A percentile compares a stretch with the other conserved stretches of the same genome.
These are phyloP conservation scores for Corymbia maculata DNA, from an alignment of 345 rosid species.

Conservation along the genomic window DNA sequence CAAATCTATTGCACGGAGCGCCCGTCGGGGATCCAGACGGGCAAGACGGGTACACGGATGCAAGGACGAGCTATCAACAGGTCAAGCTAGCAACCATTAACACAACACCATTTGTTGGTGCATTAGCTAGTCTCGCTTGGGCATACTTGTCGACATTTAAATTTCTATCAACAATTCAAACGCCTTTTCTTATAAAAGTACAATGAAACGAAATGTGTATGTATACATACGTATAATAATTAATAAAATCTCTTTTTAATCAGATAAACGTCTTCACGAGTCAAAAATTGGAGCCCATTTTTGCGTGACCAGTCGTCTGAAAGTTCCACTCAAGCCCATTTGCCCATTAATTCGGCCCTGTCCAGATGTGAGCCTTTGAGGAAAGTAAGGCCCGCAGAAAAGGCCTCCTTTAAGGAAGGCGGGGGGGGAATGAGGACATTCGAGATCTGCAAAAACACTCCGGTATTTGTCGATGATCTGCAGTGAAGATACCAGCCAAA, in stretches of 20 bases:
- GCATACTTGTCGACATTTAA: neutral
- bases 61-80: slow-evolving; percentile 30
- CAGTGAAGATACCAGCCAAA: too few relatives aligned
- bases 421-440: neutral
- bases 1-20: slow-evolving; percentile 51
- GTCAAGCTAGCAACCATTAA: slow-evolving; percentile 42
- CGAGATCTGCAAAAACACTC: neutral
- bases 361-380: neutral
- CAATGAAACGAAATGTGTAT: neutral
- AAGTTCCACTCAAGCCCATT: too few relatives aligned
- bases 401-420: neutral
- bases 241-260: too few relatives aligned
- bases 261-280: neutral
- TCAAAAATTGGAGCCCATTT: too few relatives aligned
- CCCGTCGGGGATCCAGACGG: slow-evolving; percentile 69
- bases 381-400: neutral
- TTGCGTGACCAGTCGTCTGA: too few relatives aligned
- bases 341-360: too few relatives aligned
- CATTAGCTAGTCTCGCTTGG: slow-evolving; percentile 35
- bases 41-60: slow-evolving; percentile 33
- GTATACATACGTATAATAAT: neutral
- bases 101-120: slow-evolving; percentile 56
- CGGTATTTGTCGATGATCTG: too few relatives aligned
- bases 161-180: neutral
- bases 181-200: accelerated